A percentile compares a stretch with the other conserved stretches of the same genome.
phyloP scores from a whole-genome alignment of 192 early-diverging fungal genomes.

The Gamsiella multidivaricata region DNA sequence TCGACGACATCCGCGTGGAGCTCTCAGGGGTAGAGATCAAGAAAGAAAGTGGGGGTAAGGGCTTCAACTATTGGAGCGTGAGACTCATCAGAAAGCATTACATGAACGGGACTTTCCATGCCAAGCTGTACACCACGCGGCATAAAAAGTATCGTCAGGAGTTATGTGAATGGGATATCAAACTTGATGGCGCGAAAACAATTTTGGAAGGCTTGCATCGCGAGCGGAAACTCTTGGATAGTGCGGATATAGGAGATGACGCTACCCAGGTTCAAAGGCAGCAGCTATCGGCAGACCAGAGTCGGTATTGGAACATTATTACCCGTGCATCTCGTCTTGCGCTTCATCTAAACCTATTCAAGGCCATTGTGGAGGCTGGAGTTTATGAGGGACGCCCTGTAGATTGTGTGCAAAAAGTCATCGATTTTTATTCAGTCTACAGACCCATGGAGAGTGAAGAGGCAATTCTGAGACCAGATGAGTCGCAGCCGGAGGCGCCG shows the following conservation, averaged over 20 bases:
- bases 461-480: neutral
- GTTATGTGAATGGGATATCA: neutral
- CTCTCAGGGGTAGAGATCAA: neutral
- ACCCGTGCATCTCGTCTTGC: neutral
- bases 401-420: conserved; percentile 3
- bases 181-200: neutral
- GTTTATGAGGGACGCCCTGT: neutral
- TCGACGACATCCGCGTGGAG: neutral
- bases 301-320: neutral
- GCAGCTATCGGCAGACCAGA: neutral
- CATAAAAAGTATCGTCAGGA: neutral
- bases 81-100: neutral
- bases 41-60: neutral
- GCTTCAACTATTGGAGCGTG: neutral
- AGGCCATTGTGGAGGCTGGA: conserved; percentile 3
- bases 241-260: neutral
- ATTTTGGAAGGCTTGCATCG: neutral
- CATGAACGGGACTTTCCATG: neutral
- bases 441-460: neutral
- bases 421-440: neutral
- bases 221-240: neutral
- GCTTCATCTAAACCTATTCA: conserved; percentile 4
- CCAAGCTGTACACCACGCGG: conserved; percentile 13
- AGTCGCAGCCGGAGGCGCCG: too few relatives aligned
- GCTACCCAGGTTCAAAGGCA: neutral